Conservation (phyloP, 2,329 filamentous ascomycete species). For the Nannizziopsis barbatae region DNA sequence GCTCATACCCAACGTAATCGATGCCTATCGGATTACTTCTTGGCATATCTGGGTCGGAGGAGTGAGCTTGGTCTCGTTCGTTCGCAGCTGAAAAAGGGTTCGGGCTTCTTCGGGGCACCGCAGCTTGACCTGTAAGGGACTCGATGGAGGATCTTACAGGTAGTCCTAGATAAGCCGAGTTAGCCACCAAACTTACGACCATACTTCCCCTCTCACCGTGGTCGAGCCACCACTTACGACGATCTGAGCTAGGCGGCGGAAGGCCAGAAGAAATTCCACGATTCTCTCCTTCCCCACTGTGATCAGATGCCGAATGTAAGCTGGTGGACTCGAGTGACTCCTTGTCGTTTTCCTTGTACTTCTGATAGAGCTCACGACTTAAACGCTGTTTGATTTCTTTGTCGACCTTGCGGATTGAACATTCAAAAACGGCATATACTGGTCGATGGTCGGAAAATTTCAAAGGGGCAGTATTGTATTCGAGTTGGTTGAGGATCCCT, state of each 20-base stretch:
- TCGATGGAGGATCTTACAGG: conserved; percentile 62
- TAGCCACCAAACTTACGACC: conserved; percentile 15
- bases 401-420: conserved; percentile 68
- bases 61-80: conserved; percentile 70
- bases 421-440: conserved; percentile 81
- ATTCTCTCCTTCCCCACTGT: conserved; percentile 43
- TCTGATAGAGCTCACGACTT: conserved; percentile 61
- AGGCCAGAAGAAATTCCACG: conserved; percentile 74
- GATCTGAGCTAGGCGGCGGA: conserved; percentile 51
- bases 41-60: too few relatives aligned
- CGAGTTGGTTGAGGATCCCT: conserved; percentile 64
- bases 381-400: conserved; percentile 61
- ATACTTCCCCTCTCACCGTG: conserved; percentile 36
- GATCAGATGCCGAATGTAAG: conserved; percentile 15
- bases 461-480: conserved; percentile 72
- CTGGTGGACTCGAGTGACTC: conserved; percentile 47
- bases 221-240: conserved; percentile 55
- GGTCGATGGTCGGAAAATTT: conserved; percentile 93
- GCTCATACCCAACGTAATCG: neutral
- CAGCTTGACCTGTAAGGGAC: conserved; percentile 52
- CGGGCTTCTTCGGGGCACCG: conserved; percentile 62
- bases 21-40: neutral
- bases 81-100: conserved; percentile 69
- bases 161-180: conserved; percentile 40
- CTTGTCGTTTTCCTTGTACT: conserved; percentile 53